A percentile compares a stretch with the other conserved stretches of the same genome.
Evolutionary conservation across 208 protist genomes (phyloP).

Genomic region (Leptomonas seymouri): DNA sequence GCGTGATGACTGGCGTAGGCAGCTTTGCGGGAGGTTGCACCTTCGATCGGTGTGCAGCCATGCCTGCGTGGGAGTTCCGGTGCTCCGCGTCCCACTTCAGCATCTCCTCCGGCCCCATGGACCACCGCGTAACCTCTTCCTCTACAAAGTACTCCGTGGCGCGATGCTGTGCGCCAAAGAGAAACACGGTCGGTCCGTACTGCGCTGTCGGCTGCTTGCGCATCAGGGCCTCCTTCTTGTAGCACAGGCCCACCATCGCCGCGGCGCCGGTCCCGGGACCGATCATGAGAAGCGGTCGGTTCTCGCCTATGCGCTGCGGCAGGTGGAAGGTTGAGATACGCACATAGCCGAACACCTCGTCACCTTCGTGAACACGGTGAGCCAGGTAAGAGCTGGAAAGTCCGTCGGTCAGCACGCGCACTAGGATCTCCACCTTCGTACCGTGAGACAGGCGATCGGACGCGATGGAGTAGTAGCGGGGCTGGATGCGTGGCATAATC

Average conservation of each 20-base stretch:
- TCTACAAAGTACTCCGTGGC: conserved; percentile 67
- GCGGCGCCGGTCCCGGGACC: conserved; percentile 93
- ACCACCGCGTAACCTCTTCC: conserved; percentile 56
- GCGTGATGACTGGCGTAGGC: conserved; percentile 47
- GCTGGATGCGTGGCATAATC: conserved; percentile 90
- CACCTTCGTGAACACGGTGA: conserved; percentile 36
- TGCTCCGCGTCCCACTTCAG: conserved; percentile 33
- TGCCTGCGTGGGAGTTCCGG: conserved; percentile 25
- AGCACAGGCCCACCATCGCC: conserved; percentile 76
- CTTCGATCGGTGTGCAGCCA: conserved; percentile 25
- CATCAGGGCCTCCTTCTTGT: conserved; percentile 71
- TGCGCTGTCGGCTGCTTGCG: conserved; percentile 33
- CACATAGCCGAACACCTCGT: conserved; percentile 81
- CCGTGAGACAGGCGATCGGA: conserved; percentile 82
- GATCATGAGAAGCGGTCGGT: conserved; percentile 88
- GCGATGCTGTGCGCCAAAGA: conserved; percentile 67
- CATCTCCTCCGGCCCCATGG: conserved; percentile 34
- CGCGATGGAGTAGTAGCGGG: conserved; percentile 97
- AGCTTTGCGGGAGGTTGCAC: conserved; percentile 15
- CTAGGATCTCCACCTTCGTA: conserved; percentile 69
- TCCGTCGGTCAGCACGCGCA: conserved; percentile 84
- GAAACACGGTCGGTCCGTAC: conserved; percentile 59
- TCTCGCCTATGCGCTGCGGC: conserved; percentile 46
- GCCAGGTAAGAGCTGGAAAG: conserved; percentile 80
- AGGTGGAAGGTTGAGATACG: conserved; percentile 87